These are phyloP conservation scores for Dalbergia oliveri DNA, from an alignment of 306 rosid species.

Conservation along the genomic window DNA sequence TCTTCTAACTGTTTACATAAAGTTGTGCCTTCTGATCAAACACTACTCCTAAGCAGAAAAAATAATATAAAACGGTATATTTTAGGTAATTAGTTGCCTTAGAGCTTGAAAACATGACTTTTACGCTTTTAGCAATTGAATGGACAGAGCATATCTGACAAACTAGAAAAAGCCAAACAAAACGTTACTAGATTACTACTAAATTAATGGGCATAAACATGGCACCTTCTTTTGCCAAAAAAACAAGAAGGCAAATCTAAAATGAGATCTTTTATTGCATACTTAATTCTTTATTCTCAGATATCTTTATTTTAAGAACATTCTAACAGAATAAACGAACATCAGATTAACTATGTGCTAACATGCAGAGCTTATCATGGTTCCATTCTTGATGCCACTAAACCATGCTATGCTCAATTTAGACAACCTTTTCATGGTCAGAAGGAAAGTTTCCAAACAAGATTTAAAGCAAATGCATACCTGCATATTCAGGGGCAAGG, in stretches of 20 bases:
- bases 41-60: slow-evolving; percentile 7
- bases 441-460: not conserved
- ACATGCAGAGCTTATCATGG: slow-evolving; percentile 11
- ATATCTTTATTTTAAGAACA: slow-evolving; percentile 3
- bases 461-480: slow-evolving; percentile 45
- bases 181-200: slow-evolving; percentile 3
- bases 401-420: slow-evolving; percentile 16
- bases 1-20: slow-evolving; percentile 2
- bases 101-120: slow-evolving; percentile 1
- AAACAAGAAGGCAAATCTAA: not conserved
- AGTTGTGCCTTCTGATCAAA: slow-evolving; percentile 4
- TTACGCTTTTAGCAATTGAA: slow-evolving; percentile 28
- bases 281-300: not conserved
- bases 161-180: slow-evolving; percentile 29
- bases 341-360: not conserved
- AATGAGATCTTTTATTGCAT: not conserved
- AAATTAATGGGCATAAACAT: not conserved
- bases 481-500: slow-evolving; percentile 93
- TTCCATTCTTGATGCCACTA: slow-evolving; percentile 18
- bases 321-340: slow-evolving; percentile 14
- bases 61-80: slow-evolving; percentile 1
- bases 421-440: not conserved
- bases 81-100: slow-evolving; percentile 9
- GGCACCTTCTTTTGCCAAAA: not conserved
- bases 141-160: slow-evolving; percentile 9